Evolutionary conservation across 2,329 filamentous ascomycete genomes (phyloP).

Genomic region (Zymoseptoria passerinii): DNA sequence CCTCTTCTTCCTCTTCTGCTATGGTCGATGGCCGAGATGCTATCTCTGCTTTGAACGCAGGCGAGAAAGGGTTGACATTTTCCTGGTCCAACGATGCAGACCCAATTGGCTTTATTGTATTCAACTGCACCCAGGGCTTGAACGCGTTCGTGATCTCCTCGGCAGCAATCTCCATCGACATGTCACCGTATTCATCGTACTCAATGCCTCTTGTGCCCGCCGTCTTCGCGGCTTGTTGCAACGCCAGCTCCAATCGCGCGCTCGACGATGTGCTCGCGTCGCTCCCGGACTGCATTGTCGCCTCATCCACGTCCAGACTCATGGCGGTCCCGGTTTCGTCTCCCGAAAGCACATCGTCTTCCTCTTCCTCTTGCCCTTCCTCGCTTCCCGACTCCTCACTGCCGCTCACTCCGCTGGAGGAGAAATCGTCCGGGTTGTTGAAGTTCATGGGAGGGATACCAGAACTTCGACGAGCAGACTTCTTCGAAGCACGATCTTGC

Average conservation of each 20-base stretch:
- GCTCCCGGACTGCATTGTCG: constrained; percentile 31
- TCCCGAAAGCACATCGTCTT: constrained; percentile 33
- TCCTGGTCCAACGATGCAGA: constrained; percentile 38
- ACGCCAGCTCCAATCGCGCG: constrained; percentile 64
- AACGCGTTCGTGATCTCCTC: constrained; percentile 70
- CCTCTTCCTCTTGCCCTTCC: constrained; percentile 43
- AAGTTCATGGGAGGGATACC: constrained; percentile 57
- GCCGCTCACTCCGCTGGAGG: constrained; percentile 70
- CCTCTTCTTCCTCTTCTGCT: constrained; percentile 37
- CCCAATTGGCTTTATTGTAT: constrained; percentile 11
- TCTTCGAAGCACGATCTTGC: constrained; percentile 58
- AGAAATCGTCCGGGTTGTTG: constrained; percentile 56
- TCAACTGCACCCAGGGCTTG: constrained; percentile 60
- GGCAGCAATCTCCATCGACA: constrained; percentile 46
- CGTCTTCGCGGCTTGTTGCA: constrained; percentile 64
- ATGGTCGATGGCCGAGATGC: constrained; percentile 20
- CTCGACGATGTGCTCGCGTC: constrained; percentile 56
- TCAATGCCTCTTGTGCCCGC: constrained; percentile 66
- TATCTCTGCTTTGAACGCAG: constrained; percentile 32
- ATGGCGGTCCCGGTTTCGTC: constrained; percentile 73
- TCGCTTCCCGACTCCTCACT: constrained; percentile 35
- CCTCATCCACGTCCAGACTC: constrained; percentile 60
- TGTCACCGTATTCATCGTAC: constrained; percentile 46
- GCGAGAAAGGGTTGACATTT: constrained; percentile 43
- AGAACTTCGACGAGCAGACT: constrained; percentile 55